These are phyloP conservation scores for Tulasnella calospora DNA, from an alignment of 768 basidiomycete species.

Conservation along the genomic window DNA sequence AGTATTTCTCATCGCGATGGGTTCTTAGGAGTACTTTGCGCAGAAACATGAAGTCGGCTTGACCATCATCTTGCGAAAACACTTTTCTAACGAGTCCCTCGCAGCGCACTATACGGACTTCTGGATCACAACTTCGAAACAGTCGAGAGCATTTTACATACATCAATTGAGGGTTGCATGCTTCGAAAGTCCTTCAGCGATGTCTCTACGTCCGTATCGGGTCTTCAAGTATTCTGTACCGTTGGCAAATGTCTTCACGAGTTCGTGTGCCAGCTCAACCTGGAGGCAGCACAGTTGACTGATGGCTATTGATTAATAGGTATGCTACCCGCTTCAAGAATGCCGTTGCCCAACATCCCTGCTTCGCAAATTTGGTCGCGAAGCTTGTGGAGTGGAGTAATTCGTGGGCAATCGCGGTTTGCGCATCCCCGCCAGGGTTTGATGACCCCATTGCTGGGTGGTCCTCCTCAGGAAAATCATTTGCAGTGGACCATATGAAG, in stretches of 20 bases:
- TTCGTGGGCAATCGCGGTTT: constrained; percentile 46
- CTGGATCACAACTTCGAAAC: constrained; percentile 6
- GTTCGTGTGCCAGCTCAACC: constrained; percentile 36
- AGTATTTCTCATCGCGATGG: constrained; percentile 49
- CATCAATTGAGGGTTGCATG: not conserved
- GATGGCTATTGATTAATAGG: constrained; percentile 36
- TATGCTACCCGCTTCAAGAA: constrained; percentile 57
- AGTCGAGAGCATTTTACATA: not conserved
- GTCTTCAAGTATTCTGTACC: constrained; percentile 45
- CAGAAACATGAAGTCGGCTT: not conserved
- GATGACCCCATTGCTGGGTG: constrained; percentile 39
- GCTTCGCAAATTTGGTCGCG: constrained; percentile 41
- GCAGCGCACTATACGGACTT: constrained; percentile 2
- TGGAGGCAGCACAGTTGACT: not conserved
- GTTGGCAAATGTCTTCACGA: constrained; percentile 49
- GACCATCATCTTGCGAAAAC: too few species aligned
- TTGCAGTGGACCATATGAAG: constrained; percentile 39
- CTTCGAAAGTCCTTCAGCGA: not conserved
- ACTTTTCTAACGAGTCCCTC: too few species aligned
- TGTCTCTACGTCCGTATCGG: constrained; percentile 39
- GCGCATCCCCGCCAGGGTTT: constrained; percentile 41
- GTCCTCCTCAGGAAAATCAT: constrained; percentile 35
- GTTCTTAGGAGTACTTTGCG: not conserved
- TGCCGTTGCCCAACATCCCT: constrained; percentile 45
- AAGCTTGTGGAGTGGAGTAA: constrained; percentile 47